Base-by-base conservation (phyloP, 306 rosid genomes). In the Sphenostylis stenocarpa region DNA sequence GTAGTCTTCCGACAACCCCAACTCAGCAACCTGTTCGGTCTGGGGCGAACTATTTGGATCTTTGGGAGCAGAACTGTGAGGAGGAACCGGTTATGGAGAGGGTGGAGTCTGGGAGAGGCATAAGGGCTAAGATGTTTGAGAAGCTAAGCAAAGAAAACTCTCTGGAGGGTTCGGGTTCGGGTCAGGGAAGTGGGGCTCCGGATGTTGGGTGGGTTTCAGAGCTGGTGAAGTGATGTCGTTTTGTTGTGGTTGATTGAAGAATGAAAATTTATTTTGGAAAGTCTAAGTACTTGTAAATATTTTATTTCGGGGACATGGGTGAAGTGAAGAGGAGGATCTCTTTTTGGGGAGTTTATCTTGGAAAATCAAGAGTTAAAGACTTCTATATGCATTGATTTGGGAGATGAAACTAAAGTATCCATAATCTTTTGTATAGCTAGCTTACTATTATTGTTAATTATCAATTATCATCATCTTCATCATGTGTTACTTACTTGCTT, bases 51-150 rank as follows among this genome's bases (percentile, higher is more conserved):
- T 86, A 51, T 44, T 75, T 88, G 7, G 96, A 92, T 19, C 3
- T 82, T 15, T 86, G 85, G 79, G 98, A 90, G 0, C 75, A 72
- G 69, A 71, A 78, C 3, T 71, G 74, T 0, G 92, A 82, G 84
- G 98, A 95, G 80, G 98, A 90, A 81, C 91, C 96, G 0, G 87
- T 80, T 0, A 96, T 96, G 99, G 98, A 91, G 79, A 89, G 99
- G 76, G 99, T 96, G 0, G 99, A 96, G 76, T 89, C 96, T 0
- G 99, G 99, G 1, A 89, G 99, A 63, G 87, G 61, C n/a, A 70
- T 96, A 14, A 74, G 99, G 73, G 88, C 87, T 0, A 88, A 78
- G 87, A 96, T 96, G 97, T 86, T 96, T 33, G 94, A 92, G 85
- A 96, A 84, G 34, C 80, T 96, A 28, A 92, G 97, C 43, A 88